phyloP scores from a whole-genome alignment of 768 basidiomycete genomes.

The Podaxis sp. region DNA sequence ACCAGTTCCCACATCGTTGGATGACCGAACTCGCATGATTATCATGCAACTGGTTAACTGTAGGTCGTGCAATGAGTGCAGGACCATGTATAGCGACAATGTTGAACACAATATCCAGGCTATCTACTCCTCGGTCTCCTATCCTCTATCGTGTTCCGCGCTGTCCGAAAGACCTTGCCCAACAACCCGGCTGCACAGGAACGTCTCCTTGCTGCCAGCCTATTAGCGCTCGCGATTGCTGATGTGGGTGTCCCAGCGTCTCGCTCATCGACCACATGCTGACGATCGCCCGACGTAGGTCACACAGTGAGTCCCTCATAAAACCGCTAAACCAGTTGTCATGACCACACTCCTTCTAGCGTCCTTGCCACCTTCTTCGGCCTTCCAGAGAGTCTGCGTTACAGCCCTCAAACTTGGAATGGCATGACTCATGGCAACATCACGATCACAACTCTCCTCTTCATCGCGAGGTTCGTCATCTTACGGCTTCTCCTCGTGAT shows the following conservation, averaged over 20 bases:
- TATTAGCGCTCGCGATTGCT: conserved; percentile 68
- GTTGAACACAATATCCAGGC: conserved; percentile 13
- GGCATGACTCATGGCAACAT: conserved; percentile 77
- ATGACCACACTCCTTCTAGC: conserved; percentile 34
- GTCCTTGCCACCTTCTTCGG: conserved; percentile 55
- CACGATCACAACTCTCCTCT: conserved; percentile 56
- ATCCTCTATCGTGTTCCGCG: conserved; percentile 68
- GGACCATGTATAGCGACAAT: neutral
- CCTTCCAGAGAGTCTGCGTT: conserved; percentile 57
- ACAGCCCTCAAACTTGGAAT: conserved; percentile 59
- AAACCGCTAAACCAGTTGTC: neutral
- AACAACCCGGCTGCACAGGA: conserved; percentile 65
- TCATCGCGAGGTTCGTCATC: conserved; percentile 52
- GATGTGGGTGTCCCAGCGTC: conserved; percentile 49
- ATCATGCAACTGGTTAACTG: conserved; percentile 69
- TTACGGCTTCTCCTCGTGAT: neutral
- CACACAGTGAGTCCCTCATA: conserved; percentile 51
- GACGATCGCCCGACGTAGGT: conserved; percentile 35
- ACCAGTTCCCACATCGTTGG: conserved; percentile 33
- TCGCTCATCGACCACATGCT: neutral
- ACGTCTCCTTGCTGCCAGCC: conserved; percentile 64
- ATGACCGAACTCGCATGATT: conserved; percentile 56
- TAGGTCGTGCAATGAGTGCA: neutral
- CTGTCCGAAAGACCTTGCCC: conserved; percentile 59
- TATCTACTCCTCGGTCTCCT: conserved; percentile 41